These are phyloP conservation scores for Penicillium pulvis DNA, from an alignment of 495 filamentous ascomycete species.

Conservation along the genomic window DNA sequence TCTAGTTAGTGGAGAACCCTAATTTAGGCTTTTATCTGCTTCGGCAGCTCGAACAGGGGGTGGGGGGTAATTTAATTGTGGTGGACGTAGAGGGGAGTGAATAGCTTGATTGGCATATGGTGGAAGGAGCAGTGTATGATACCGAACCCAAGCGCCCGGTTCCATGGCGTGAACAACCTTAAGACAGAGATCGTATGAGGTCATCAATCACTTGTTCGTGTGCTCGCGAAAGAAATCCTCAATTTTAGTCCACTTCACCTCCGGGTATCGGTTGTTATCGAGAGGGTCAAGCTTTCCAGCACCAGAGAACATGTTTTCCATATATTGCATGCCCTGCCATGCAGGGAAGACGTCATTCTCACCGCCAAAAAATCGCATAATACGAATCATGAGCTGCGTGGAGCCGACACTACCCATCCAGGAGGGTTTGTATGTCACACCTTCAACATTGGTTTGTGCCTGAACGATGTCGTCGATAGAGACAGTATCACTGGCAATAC, in stretches of 20 bases:
- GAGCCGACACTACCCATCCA: constrained; percentile 14
- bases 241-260: constrained; percentile 12
- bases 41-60: no score
- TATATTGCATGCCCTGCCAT: constrained; percentile 20
- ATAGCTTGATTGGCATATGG: no score
- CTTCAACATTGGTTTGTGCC: constrained; percentile 14
- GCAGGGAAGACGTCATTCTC: constrained; percentile 11
- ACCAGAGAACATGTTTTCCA: constrained; percentile 16
- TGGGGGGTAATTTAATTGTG: no score
- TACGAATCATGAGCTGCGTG: constrained; percentile 9
- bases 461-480: constrained; percentile 11
- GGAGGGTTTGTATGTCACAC: constrained; percentile 8
- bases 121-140: no score
- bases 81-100: no score
- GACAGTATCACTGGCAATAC: constrained; percentile 15
- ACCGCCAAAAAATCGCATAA: constrained; percentile 12
- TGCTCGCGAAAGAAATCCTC: constrained; percentile 17
- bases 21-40: no score
- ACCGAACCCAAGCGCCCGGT: no score
- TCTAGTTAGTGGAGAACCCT: no score
- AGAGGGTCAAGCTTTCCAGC: constrained; percentile 13
- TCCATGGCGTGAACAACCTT: no score
- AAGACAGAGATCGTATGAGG: no score
- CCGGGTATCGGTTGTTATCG: constrained; percentile 15
- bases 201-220: constrained; percentile 3